A percentile compares a stretch with the other conserved stretches of the same genome.
Conservation (phyloP, 306 rosid genomes). For the Luffa acutangula region DNA sequence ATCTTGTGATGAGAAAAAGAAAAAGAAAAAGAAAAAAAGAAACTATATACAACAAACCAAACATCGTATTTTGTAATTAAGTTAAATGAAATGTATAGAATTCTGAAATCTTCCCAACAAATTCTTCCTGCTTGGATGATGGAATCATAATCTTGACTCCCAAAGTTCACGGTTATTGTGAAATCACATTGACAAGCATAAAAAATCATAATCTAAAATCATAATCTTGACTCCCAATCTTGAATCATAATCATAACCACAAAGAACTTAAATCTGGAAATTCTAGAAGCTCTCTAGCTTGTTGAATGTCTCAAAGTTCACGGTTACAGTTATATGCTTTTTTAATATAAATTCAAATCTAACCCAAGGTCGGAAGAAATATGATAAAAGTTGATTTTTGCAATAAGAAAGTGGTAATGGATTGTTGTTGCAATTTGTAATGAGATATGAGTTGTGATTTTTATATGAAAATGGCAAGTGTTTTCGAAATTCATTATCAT, state of each 20-base stretch:
- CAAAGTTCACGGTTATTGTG: no score
- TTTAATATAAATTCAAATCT: neutral
- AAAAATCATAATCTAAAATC: no score
- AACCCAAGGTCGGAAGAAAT: no score
- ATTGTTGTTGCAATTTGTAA: no score
- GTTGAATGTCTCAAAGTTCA: neutral
- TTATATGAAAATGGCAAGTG: no score
- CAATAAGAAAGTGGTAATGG: no score
- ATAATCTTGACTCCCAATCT: no score
- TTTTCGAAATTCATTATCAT: no score
- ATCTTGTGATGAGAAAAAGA: neutral
- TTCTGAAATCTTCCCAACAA: slow-evolving; percentile 43
- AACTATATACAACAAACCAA: neutral
- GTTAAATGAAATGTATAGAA: slow-evolving; percentile 1
- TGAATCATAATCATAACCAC: slow-evolving; percentile 2
- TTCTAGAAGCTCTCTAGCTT: neutral
- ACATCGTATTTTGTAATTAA: neutral
- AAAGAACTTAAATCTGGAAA: neutral
- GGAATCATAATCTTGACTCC: slow-evolving; percentile 70
- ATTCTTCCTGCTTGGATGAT: slow-evolving; percentile 49
- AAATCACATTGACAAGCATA: no score
- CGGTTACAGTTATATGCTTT: neutral
- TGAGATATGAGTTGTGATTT: no score
- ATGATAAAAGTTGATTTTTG: no score
- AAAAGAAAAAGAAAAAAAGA: no score